phyloP scores from a whole-genome alignment of 2,329 filamentous ascomycete genomes.

The Cordyceps pruinosa region DNA sequence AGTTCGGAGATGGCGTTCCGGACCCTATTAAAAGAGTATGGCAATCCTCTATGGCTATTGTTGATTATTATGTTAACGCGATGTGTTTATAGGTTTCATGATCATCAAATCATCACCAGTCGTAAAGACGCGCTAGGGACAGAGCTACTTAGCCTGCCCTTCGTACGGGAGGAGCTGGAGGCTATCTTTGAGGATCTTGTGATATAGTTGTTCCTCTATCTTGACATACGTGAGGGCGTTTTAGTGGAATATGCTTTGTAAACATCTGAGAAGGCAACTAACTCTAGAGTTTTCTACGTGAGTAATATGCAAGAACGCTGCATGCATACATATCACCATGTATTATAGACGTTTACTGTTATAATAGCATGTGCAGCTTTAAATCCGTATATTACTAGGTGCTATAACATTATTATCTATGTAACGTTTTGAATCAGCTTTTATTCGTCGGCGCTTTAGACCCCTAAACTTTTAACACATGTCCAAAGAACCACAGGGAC shows the following conservation, averaged over 20 bases:
- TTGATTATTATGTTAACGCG: conserved; percentile 20
- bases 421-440: background rate
- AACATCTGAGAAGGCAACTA: background rate
- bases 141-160: conserved; percentile 78
- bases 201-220: conserved; percentile 18
- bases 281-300: background rate
- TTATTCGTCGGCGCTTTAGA: conserved; percentile 29
- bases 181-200: conserved; percentile 70
- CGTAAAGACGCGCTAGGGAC: conserved; percentile 79
- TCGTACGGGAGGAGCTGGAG: conserved; percentile 83
- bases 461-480: conserved; percentile 69
- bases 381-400: background rate
- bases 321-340: background rate
- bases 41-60: background rate
- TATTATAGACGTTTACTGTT: background rate
- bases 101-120: conserved; percentile 94
- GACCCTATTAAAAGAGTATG: conserved; percentile 84
- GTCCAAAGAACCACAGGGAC: conserved; percentile 92
- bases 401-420: background rate
- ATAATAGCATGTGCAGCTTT: too few species aligned
- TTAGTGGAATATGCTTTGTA: background rate
- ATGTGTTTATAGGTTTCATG: conserved; percentile 68
- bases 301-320: background rate
- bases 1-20: conserved; percentile 94
- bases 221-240: background rate